phyloP scores from a whole-genome alignment of 1,284 basidiomycete species.

The Puccinia triticina region DNA sequence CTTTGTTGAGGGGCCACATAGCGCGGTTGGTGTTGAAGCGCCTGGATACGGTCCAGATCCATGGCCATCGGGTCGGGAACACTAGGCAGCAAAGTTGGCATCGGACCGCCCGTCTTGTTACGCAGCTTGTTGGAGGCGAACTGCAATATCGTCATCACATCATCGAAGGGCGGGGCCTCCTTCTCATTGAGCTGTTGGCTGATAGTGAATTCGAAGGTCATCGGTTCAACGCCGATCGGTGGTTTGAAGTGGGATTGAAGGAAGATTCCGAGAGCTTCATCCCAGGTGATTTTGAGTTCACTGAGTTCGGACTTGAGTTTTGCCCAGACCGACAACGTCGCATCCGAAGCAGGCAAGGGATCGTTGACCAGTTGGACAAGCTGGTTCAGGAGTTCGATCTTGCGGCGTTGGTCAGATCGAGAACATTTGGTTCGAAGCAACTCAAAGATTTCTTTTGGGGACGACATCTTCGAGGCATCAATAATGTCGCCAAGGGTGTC shows the following conservation, averaged over 20 bases:
- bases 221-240: not conserved
- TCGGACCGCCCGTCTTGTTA: not conserved
- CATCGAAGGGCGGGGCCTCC: not conserved
- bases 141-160: not conserved
- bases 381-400: not conserved
- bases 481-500: too few species aligned
- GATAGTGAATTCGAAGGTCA: constrained; percentile 9
- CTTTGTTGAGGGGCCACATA: not conserved
- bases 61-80: not conserved
- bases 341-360: not conserved
- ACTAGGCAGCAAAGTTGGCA: too few species aligned
- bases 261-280: not conserved
- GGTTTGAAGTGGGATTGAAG: not conserved
- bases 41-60: not conserved
- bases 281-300: not conserved
- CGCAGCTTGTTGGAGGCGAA: not conserved
- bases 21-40: not conserved
- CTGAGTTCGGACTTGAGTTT: not conserved
- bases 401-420: not conserved
- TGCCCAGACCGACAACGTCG: not conserved
- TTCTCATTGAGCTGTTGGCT: not conserved
- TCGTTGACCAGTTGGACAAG: not conserved
- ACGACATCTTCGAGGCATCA: not conserved
- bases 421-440: not conserved
- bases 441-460: not conserved